These are phyloP conservation scores for Ascobolus immersus DNA, from an alignment of 495 filamentous ascomycete species.

Conservation along the genomic window DNA sequence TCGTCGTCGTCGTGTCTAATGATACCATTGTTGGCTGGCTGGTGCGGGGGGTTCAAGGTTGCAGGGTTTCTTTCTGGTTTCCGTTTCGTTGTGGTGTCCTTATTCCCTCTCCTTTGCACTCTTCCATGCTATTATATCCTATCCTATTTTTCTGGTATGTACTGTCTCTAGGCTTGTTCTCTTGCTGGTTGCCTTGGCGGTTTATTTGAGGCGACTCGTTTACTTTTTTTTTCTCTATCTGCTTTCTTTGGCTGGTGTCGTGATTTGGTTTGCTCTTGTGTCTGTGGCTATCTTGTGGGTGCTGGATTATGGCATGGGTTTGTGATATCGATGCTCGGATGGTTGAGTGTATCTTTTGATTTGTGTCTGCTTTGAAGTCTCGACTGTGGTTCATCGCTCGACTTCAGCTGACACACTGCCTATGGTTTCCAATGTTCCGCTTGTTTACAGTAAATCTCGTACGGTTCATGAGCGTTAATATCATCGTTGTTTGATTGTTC, in stretches of 20 bases:
- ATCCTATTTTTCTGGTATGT: constrained; percentile 1
- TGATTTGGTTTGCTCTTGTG: not conserved
- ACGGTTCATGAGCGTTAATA: too few relatives aligned
- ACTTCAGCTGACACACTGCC: too few relatives aligned
- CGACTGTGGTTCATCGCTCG: too few relatives aligned
- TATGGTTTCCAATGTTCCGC: too few relatives aligned
- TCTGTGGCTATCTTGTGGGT: too few relatives aligned
- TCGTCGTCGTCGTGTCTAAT: not conserved
- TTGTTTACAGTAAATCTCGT: too few relatives aligned
- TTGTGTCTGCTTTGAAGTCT: too few relatives aligned
- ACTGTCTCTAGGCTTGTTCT: too few relatives aligned
- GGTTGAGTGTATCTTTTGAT: not conserved
- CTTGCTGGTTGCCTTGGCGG: too few relatives aligned
- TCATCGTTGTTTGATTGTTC: too few relatives aligned
- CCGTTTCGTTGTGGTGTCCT: not conserved
- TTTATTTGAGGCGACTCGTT: too few relatives aligned
- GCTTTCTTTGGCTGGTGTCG: not conserved
- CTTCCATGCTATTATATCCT: constrained; percentile 3
- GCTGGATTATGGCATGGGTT: not conserved
- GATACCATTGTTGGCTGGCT: not conserved
- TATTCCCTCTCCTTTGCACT: not conserved
- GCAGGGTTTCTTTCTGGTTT: not conserved
- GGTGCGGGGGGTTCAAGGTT: not conserved
- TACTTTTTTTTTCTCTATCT: constrained; percentile 2
- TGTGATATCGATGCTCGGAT: constrained; percentile 1